Base-by-base conservation (phyloP, 83 land plant species). In the Diphasiastrum complanatum region DNA sequence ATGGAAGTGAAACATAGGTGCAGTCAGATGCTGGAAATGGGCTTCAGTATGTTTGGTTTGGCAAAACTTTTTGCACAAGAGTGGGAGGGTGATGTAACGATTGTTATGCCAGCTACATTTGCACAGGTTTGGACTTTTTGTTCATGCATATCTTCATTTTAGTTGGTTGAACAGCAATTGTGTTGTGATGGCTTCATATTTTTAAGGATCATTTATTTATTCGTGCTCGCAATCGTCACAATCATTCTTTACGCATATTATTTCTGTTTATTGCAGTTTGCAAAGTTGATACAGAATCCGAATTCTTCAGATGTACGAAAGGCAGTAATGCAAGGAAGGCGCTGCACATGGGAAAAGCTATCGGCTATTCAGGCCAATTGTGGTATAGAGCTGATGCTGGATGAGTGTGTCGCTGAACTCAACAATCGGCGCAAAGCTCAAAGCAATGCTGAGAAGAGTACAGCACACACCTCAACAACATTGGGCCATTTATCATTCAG, bases 291-390 rank as follows among this genome's bases (percentile, higher is more conserved):
- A 25, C 64, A 56, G 32, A 70, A 68, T 28, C 77, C 66, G 0
- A 69, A 66, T 2, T 67, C 77, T 3, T 24, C 75, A 29, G 77
- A 74, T 29, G 62, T 74, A 22, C 63, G 77, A 26, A 74, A 74
- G 66, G 45, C 67, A 1, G 77, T 70, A 10, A 61, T 74, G 73
- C 61, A 53, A 45, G 77, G 77, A 32, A 60, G 77, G 25, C 26
- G 66, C 3, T 68, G 73, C 52, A 61, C 74, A n/a, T 74, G 77
- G 77, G 74, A 65, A 47, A 74, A 74, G 66, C 67, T 74, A n/a
- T 68, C 77, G 1, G 77, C 77, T 14, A 74, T 74, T 33, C 60
- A 74, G 29, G 73, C 77, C 33, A 74, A 70, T 45, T 74, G 77
- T 68, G 77, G 77, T 4, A 68, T 74, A 4, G 77, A 74, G 61